Percentiles rank a stretch among this genome's conserved stretches.
These are phyloP conservation scores for Megacollybia marginata DNA, from an alignment of 768 basidiomycete genomes.

Conservation along the genomic window DNA sequence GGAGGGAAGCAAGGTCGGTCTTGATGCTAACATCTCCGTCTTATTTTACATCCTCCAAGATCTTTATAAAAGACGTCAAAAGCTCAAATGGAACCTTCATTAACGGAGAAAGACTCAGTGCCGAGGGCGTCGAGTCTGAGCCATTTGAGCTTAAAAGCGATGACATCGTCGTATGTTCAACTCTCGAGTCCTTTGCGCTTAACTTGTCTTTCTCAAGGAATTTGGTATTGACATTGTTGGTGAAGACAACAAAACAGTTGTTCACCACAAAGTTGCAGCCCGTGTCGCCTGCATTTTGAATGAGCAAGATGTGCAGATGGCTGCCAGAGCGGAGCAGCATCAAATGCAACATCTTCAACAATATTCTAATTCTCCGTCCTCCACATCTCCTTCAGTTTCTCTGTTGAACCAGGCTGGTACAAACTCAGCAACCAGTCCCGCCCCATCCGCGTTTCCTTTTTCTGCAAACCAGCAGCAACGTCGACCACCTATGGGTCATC, in stretches of 20 bases:
- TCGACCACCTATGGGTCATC: constrained; percentile 49
- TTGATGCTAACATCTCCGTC: constrained; percentile 3
- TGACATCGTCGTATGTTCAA: constrained; percentile 80
- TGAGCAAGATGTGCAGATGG: constrained; percentile 76
- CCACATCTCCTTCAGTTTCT: constrained; percentile 7
- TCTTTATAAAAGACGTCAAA: constrained; percentile 98
- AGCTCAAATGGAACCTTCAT: constrained; percentile 98
- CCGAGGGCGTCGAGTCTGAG: constrained; percentile 85
- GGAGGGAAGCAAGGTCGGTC: constrained; percentile 64
- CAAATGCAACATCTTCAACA: constrained; percentile 43
- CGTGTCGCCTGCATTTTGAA: constrained; percentile 85
- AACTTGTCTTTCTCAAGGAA: constrained; percentile 48
- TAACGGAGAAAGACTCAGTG: constrained; percentile 87
- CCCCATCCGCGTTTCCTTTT: constrained; percentile 32
- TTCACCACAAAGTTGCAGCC: constrained; percentile 98
- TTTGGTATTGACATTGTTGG: constrained; percentile 99
- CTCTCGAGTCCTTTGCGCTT: background rate
- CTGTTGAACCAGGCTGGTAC: constrained; percentile 14
- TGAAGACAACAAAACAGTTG: constrained; percentile 96
- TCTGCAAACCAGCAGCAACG: constrained; percentile 36
- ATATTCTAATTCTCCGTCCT: constrained; percentile 13
- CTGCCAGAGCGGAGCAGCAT: constrained; percentile 63
- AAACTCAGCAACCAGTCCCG: constrained; percentile 12
- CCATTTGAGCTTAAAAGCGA: constrained; percentile 92
- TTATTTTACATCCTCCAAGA: constrained; percentile 37